Base-by-base conservation (phyloP, 2,329 filamentous ascomycete species). In the Chaetomiaceae sp. region DNA sequence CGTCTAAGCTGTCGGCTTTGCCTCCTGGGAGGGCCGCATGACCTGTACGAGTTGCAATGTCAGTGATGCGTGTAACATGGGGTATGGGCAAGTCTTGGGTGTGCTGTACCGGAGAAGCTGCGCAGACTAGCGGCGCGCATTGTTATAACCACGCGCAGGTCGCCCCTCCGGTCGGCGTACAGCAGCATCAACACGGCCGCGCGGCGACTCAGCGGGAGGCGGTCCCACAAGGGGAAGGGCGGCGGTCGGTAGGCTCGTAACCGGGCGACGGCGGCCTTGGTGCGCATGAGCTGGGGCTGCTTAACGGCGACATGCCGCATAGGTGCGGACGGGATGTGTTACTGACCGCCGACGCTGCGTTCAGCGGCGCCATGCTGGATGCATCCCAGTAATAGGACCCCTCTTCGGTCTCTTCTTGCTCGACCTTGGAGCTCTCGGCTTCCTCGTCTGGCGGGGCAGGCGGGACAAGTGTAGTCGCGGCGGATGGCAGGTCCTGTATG, bases 111-210 rank as follows among this genome's bases (percentile, higher is more conserved):
- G n/a, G 86, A 87, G 67, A 82, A 85, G 58, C 72, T 83, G 47
- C 81, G 70, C 55, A 85, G 63, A 34, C 70, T 79, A 15, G 78
- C 73, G 14, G 81, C 79, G 41, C 81, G 76, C 76, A 84, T 83
- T 14, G 81, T 85, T 49, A 85, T 73, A 26, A 85, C 81, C 41
- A 84, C 79, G 15, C 80, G 78, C 49, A 97, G 70, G 56, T 95
- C 86, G 33, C 91, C 91, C 52, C 76, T 73, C 35, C 78, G 76
- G 65, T 96, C 91, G 29, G 89, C 88, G 63, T 93, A 96, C 1
- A 97, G 76, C 42, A 97, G 75, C 39, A 97, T 76, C 44, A 97
- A 70, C 33, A 97, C 91, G 19, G 91, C 90, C 12, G 91, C 91
- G 55, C 89, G 81, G 51, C 87, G 79, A 54, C 72, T 78, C 12